Conservation (phyloP, 106 monocot genomes). For the Cymbidium sinense region DNA sequence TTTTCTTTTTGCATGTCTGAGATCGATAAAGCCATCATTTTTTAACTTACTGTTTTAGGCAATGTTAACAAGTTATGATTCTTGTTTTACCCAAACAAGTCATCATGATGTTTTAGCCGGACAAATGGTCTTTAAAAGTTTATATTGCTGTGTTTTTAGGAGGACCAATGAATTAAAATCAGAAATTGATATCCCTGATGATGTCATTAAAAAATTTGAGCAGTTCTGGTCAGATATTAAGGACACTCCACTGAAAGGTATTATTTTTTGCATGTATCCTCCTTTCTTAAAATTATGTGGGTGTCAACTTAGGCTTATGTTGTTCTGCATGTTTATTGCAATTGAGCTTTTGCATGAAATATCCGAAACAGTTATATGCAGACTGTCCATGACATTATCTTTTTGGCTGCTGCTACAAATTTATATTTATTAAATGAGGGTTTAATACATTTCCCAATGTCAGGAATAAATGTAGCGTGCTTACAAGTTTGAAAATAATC, state of each 20-base stretch:
- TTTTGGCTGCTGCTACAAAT: neutral
- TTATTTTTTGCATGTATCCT: conserved; percentile 6
- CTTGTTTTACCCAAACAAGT: neutral
- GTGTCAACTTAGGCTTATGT: neutral
- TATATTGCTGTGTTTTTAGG: conserved; percentile 23
- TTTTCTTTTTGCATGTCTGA: neutral
- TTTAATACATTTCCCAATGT: neutral
- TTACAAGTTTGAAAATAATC: neutral
- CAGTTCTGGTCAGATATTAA: conserved; percentile 75
- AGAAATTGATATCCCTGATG: conserved; percentile 79
- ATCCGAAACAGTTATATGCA: neutral
- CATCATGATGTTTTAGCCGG: neutral
- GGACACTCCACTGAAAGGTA: conserved; percentile 76
- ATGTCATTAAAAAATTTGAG: conserved; percentile 65
- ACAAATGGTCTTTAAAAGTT: neutral
- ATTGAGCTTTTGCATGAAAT: neutral
- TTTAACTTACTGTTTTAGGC: neutral
- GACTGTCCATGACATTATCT: neutral
- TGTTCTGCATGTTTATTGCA: neutral
- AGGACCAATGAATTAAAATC: conserved; percentile 88
- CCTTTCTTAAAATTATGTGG: neutral
- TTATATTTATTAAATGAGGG: neutral
- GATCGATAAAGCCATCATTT: neutral
- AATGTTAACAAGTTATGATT: neutral
- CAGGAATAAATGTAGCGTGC: neutral